Percentiles rank a stretch among this genome's conserved stretches.
Conservation (phyloP, 2,329 filamentous ascomycete genomes). For the Myriosclerotinia curreyana region DNA sequence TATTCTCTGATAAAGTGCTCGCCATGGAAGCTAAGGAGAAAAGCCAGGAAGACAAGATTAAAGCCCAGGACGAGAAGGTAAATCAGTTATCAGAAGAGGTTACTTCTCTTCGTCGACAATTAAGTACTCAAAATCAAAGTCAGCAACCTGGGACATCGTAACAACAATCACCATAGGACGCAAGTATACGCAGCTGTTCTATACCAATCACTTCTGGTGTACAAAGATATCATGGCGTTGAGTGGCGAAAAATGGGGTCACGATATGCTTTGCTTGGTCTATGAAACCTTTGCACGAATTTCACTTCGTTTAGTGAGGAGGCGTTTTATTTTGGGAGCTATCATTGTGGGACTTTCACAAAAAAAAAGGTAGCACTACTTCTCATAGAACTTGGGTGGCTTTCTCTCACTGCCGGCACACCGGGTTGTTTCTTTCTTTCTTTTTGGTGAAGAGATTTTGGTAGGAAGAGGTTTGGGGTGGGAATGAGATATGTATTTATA, state of each 20-base stretch:
- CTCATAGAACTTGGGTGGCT: constrained; percentile 24
- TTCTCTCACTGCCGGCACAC: constrained; percentile 21
- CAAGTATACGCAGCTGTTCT: constrained; percentile 34
- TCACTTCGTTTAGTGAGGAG: constrained; percentile 24
- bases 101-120: constrained; percentile 32
- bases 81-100: constrained; percentile 36
- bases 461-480: constrained; percentile 11
- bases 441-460: constrained; percentile 16
- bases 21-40: constrained; percentile 41
- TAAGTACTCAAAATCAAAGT: constrained; percentile 30
- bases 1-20: constrained; percentile 46
- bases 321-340: constrained; percentile 28
- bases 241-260: constrained; percentile 29
- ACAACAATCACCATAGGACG: constrained; percentile 30
- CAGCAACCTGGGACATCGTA: constrained; percentile 31
- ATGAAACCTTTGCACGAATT: constrained; percentile 26
- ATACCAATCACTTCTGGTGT: constrained; percentile 29
- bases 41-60: constrained; percentile 32
- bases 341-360: constrained; percentile 21
- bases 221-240: constrained; percentile 32
- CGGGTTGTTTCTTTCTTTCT: constrained; percentile 22
- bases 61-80: constrained; percentile 31
- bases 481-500: constrained; percentile 21
- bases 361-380: constrained; percentile 26
- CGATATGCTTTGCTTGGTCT: constrained; percentile 23